Conservation (phyloP, 805 yeast genomes). For the Wickerhamomyces subpelliculosus region DNA sequence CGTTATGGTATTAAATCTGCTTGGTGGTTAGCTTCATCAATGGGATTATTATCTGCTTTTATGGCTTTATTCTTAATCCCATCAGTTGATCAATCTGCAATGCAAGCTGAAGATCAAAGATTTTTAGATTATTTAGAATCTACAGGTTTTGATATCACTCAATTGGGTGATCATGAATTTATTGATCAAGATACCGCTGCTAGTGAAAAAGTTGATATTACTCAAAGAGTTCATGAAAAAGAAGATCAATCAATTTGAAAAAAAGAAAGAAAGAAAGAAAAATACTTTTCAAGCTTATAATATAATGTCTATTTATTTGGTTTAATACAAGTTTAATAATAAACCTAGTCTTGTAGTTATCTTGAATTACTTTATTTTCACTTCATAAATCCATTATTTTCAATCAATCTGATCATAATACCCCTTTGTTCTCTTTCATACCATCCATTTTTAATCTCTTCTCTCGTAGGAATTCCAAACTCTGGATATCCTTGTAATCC, state of each 20-base stretch:
- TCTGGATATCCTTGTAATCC: conserved; percentile 6
- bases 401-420: conserved; percentile 9
- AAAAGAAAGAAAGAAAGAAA: neutral
- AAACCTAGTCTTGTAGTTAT: too few relatives aligned
- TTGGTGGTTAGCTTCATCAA: conserved; percentile 72
- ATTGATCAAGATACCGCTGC: conserved; percentile 2
- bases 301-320: too few relatives aligned
- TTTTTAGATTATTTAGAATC: conserved; percentile 61
- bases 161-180: conserved; percentile 35
- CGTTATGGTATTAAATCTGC: conserved; percentile 69
- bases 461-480: conserved; percentile 8
- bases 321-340: too few relatives aligned
- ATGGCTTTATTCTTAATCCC: conserved; percentile 71
- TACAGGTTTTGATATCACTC: conserved; percentile 64
- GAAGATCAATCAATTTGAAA: neutral
- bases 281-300: too few relatives aligned
- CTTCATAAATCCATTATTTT: conserved; percentile 1
- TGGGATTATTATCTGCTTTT: conserved; percentile 66
- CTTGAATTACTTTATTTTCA: too few relatives aligned
- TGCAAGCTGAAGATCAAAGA: conserved; percentile 66
- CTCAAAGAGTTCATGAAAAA: neutral
- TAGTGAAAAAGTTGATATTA: conserved; percentile 1
- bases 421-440: conserved; percentile 6
- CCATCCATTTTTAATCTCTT: conserved; percentile 5
- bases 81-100: conserved; percentile 74